Conservation (phyloP, 1,284 basidiomycete species). For the Leccinum griseonigrum region DNA sequence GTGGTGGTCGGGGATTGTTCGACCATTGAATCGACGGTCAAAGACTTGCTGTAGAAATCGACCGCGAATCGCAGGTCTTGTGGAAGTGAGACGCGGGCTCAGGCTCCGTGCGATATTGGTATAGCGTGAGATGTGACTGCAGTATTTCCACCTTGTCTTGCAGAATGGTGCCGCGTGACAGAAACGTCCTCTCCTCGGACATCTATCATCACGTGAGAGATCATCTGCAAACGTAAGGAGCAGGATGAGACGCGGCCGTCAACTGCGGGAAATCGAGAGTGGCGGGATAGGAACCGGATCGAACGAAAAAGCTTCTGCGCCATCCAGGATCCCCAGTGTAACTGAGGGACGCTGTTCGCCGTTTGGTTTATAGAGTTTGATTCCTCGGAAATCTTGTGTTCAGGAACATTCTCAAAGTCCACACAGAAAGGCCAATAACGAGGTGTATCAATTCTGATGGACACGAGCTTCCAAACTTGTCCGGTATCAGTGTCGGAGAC, state of each 20-base stretch:
- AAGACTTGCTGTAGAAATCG: conserved; percentile 73
- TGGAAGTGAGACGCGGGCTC: conserved; percentile 59
- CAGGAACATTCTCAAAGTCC: conserved; percentile 64
- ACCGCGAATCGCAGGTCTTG: conserved; percentile 69
- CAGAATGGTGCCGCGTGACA: conserved; percentile 75
- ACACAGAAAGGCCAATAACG: conserved; percentile 93
- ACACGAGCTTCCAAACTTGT: conserved; percentile 74
- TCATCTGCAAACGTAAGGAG: conserved; percentile 77
- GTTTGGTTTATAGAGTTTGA: conserved; percentile 89
- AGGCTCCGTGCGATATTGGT: conserved; percentile 58
- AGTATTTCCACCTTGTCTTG: conserved; percentile 84
- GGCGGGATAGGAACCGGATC: conserved; percentile 73
- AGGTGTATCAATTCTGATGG: conserved; percentile 85
- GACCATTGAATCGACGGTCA: conserved; percentile 67
- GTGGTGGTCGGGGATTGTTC: conserved; percentile 60
- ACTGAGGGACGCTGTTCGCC: conserved; percentile 87
- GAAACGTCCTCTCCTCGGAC: conserved; percentile 55
- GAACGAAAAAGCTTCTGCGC: conserved; percentile 84
- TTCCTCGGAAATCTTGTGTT: conserved; percentile 73
- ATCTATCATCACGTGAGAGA: conserved; percentile 61
- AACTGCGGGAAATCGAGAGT: conserved; percentile 80
- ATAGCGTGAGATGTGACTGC: conserved; percentile 71
- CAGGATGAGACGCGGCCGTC: conserved; percentile 60
- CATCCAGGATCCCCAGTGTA: conserved; percentile 93
- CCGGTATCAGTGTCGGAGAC: conserved; percentile 89